Base-by-base conservation (phyloP, 345 rosid genomes). In the Durio zibethinus region DNA sequence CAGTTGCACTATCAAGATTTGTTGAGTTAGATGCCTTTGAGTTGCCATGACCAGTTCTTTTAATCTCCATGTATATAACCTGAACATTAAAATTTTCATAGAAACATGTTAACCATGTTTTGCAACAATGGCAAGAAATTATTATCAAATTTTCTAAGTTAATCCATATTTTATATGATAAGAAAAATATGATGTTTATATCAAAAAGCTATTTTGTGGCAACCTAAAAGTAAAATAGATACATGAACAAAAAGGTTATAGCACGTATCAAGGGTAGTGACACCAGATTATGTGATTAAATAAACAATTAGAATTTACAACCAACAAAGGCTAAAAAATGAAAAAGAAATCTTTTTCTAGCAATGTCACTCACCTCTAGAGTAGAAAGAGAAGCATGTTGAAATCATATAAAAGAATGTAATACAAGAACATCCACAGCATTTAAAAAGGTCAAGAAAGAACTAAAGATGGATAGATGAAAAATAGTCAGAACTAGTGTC, bases 21-120 rank as follows among this genome's bases (percentile, higher is more conserved):
- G 99, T 97, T 0, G 99, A 96, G 81, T 96, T 97, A 57, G 99
- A 96, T 11, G 97, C 99, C 81, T 89, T 96, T 52, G 97, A 88
- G 84, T 93, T 93, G n/a, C n/a, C 65, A 12, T 29, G 18, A 29
- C 29, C 65, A 20, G 88, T 74, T 76, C 78, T 83, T 83, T 85
- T 91, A 69, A 86, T 80, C 86, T 90, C 97, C 59, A 82, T 64
- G 78, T 94, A 97, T 83, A 86, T 92, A 75, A 97, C 87, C 99
- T 97, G 88, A 42, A 82, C 76, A 82, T 77, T 54, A 83, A 81
- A 52, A 74, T 38, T 29, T 18, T n/a, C 75, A 74, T 15, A 57
- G 38, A 60, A 81, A 77, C 35, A 78, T 7, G 23, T 74, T 53
- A 23, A 21, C 35, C 48, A 50, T 63, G 73, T 21, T 33, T 64